phyloP scores from a whole-genome alignment of 257 asterid species.

The Solanum arcanum region DNA sequence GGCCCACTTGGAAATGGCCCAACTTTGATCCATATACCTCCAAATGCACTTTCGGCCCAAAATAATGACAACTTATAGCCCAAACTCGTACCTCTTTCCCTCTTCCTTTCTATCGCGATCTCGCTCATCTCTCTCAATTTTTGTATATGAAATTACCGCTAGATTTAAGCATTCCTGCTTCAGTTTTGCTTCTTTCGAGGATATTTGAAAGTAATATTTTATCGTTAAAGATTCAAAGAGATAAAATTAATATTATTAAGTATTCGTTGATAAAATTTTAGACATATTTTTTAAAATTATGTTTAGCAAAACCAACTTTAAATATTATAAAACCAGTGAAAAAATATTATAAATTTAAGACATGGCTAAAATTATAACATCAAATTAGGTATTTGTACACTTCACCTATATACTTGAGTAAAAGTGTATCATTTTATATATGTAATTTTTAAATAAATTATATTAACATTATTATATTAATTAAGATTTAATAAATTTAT shows the following conservation, averaged over 20 bases:
- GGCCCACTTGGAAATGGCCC: background rate
- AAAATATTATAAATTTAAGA: no score
- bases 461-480: no score
- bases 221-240: background rate
- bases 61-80: background rate
- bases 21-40: background rate
- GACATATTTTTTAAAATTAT: no score
- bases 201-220: background rate
- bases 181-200: background rate
- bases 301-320: background rate
- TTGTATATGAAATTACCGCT: background rate
- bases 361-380: background rate
- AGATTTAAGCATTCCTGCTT: background rate
- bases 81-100: background rate
- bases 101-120: background rate
- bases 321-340: background rate
- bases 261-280: no score
- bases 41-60: background rate
- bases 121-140: no score
- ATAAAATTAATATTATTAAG: no score
- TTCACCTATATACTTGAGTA: background rate
- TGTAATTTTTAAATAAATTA: no score
- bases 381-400: background rate
- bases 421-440: background rate
- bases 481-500: no score